These are phyloP conservation scores for Trichoderma pleuroti DNA, from an alignment of 2,329 filamentous ascomycete species.

Conservation along the genomic window DNA sequence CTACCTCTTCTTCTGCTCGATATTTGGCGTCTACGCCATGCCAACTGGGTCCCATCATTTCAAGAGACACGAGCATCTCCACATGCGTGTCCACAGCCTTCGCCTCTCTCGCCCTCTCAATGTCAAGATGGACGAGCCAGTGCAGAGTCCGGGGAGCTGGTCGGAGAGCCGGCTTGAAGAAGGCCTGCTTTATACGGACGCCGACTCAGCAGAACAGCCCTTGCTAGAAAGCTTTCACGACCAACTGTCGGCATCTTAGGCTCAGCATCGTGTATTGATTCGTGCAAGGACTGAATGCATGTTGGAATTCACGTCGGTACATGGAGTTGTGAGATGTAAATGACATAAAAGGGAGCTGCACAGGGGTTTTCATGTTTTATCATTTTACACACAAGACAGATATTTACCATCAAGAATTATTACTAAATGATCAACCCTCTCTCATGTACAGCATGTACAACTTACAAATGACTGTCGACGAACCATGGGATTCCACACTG, in stretches of 20 bases:
- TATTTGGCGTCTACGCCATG: constrained; percentile 26
- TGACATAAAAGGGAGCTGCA: background rate
- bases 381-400: background rate
- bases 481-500: background rate
- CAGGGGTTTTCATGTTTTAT: background rate
- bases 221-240: background rate
- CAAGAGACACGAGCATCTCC: constrained; percentile 1
- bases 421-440: background rate
- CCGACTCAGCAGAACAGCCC: background rate
- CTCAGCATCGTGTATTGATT: background rate
- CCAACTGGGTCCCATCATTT: constrained; percentile 16
- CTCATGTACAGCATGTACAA: background rate
- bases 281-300: background rate
- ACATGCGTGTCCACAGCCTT: background rate
- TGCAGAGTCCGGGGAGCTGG: background rate
- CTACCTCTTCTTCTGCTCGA: constrained; percentile 26
- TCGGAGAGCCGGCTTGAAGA: background rate
- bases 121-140: background rate
- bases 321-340: background rate
- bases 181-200: background rate
- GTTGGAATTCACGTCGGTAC: background rate
- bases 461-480: background rate
- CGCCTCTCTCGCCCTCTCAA: background rate
- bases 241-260: background rate
- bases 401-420: background rate